These are phyloP conservation scores for Misopates orontium DNA, from an alignment of 257 asterid species.

Conservation along the genomic window DNA sequence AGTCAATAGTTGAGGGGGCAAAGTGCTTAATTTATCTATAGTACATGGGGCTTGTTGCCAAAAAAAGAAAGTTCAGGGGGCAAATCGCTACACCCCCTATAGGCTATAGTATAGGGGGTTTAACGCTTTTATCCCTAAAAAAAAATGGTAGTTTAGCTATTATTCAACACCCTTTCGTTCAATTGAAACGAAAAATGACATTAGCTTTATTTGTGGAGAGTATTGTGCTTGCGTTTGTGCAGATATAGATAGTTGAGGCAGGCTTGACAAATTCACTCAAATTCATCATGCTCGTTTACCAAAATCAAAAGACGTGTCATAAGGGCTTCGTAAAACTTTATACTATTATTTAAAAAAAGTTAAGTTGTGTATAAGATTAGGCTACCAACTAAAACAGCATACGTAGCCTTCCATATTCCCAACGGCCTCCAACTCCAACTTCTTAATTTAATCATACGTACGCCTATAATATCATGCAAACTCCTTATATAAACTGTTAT, in stretches of 20 bases:
- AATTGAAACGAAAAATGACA: too few relatives aligned
- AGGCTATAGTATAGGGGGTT: too few relatives aligned
- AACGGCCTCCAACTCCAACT: conserved; percentile 29
- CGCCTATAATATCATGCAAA: conserved; percentile 22
- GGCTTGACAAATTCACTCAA: conserved; percentile 46
- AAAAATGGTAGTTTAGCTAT: too few relatives aligned
- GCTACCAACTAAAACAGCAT: conserved; percentile 65
- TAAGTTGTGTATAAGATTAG: conserved; percentile 44
- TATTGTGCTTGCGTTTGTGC: background rate
- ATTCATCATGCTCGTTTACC: conserved; percentile 36
- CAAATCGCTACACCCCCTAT: too few relatives aligned
- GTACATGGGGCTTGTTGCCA: too few relatives aligned
- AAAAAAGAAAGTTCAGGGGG: too few relatives aligned
- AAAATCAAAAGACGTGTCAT: conserved; percentile 24
- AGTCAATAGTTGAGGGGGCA: too few relatives aligned
- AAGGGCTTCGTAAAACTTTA: conserved; percentile 1
- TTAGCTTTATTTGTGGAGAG: too few relatives aligned
- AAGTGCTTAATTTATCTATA: too few relatives aligned
- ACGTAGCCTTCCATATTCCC: conserved; percentile 41
- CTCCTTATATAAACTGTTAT: conserved; percentile 17
- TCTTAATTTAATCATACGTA: conserved; percentile 12
- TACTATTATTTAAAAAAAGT: background rate
- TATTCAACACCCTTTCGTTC: too few relatives aligned
- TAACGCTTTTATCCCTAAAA: too few relatives aligned
- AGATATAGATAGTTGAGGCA: conserved; percentile 46